Percentiles rank a stretch among this genome's conserved stretches.
These are phyloP conservation scores for Aegilops sharonensis DNA, from an alignment of 176 grass and related monocot genomes.

Conservation along the genomic window DNA sequence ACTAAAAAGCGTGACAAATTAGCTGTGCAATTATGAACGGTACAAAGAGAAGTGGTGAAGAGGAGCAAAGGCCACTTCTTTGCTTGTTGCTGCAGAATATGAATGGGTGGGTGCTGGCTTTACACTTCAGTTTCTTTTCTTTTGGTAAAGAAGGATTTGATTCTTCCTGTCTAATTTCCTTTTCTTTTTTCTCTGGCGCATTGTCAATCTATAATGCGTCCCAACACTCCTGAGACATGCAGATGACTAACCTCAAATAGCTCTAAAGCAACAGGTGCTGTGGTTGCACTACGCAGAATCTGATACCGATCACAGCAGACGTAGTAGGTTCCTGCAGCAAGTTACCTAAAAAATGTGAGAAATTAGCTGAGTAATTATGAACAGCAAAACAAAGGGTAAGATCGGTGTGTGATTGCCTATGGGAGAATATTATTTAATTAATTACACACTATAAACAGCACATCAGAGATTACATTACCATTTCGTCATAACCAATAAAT, in stretches of 20 bases:
- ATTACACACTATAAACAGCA: background rate
- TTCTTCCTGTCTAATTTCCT: background rate
- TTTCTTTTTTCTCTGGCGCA: background rate
- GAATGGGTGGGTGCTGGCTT: too few species aligned
- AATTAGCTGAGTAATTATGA: background rate
- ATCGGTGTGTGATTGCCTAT: background rate
- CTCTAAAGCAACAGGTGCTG: background rate
- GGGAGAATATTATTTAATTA: background rate
- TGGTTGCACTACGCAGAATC: background rate
- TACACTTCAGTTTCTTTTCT: background rate
- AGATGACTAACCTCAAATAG: background rate
- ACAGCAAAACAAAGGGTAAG: background rate
- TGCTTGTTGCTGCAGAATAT: too few species aligned
- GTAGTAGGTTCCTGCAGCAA: background rate
- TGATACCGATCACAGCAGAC: background rate
- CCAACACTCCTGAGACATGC: background rate
- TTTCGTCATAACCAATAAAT: background rate
- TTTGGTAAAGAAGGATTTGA: background rate
- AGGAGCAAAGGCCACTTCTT: too few species aligned
- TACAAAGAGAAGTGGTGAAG: too few species aligned
- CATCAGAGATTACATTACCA: background rate
- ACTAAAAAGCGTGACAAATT: too few species aligned
- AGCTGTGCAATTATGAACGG: too few species aligned
- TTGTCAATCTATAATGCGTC: background rate
- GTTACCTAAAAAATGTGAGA: background rate